Base-by-base conservation (phyloP, 1,284 basidiomycete genomes). In the Veloboletus limbatus region DNA sequence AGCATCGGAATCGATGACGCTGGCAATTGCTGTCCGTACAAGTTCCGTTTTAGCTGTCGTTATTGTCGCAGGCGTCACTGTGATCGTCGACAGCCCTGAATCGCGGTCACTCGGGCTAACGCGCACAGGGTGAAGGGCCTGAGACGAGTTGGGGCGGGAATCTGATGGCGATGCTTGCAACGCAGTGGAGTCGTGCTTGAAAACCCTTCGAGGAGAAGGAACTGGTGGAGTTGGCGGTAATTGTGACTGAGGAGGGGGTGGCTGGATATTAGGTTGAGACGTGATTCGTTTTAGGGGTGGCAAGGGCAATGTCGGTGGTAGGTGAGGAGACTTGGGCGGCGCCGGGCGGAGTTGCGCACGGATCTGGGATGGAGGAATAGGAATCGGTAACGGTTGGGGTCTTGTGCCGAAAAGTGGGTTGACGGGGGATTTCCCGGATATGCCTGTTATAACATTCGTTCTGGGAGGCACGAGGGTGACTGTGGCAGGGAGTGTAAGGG, bases 1-100 rank as follows among this genome's bases (percentile, higher is more conserved):
- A 27, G 51, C 24, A 43, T 56, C 50, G 26, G 60, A 51, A 25
- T 59, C 66, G 16, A 78, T 62, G 10, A 80, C 68, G 45, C 73
- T 75, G 8, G 77, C 78, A 7, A 73, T 68, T 8, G 73, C 72
- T 39, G 73, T 67, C 18, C 70, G 73, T 26, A 74, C 56, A 22
- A 64, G 63, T 22, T 68, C 70, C 8, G 59, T 56, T 40, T 56
- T 67, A 4, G 64, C 61, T 11, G 65, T 60, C 10, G 70, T 60
- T 44, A 80, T 70, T 8, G 74, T 77, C 9, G 71, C 75, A 35
- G 69, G 70, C 8, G 74, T 68, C 17, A 78, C 72, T 26, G 76
- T 77, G 22, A 73, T 67, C 24, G 64, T 78, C 16, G 76, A 77
- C n/a, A 74, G 63, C 49, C 68, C 73, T 45, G 78, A 80, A 55